These are phyloP conservation scores for Berberis thunbergii DNA, from an alignment of 164 flowering plant species.

Conservation along the genomic window DNA sequence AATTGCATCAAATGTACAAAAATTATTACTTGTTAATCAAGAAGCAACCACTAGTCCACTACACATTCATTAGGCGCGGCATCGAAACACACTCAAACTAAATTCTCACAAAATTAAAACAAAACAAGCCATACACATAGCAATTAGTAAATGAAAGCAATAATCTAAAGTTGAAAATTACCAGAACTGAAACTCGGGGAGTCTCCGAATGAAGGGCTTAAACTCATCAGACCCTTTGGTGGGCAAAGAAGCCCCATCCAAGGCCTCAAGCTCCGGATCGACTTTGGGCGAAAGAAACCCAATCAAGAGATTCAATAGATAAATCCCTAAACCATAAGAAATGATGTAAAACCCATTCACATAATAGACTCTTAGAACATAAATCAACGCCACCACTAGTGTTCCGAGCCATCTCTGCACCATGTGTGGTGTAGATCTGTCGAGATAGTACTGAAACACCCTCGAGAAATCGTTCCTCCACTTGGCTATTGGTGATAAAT, in stretches of 20 bases:
- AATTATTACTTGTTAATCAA: no score
- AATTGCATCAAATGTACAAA: no score
- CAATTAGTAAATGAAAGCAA: neutral
- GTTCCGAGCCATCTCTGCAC: slow-evolving; percentile 41
- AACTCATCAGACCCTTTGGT: slow-evolving; percentile 52
- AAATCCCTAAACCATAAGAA: slow-evolving; percentile 42
- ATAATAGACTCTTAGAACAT: slow-evolving; percentile 27
- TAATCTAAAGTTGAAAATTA: slow-evolving; percentile 3
- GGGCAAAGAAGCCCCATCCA: slow-evolving; percentile 36
- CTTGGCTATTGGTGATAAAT: slow-evolving; percentile 42
- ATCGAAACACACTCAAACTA: no score
- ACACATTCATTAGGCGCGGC: no score
- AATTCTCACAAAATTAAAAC: no score
- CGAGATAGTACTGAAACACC: slow-evolving; percentile 42
- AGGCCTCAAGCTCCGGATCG: slow-evolving; percentile 41
- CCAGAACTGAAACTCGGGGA: slow-evolving; percentile 57
- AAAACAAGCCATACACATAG: neutral
- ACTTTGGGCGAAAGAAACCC: slow-evolving; percentile 47
- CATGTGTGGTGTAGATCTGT: slow-evolving; percentile 36
- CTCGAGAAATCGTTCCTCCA: slow-evolving; percentile 44
- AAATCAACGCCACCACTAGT: slow-evolving; percentile 19
- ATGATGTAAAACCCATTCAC: slow-evolving; percentile 44
- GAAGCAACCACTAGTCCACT: no score
- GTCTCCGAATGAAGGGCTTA: slow-evolving; percentile 52
- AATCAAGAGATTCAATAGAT: slow-evolving; percentile 39